phyloP scores from a whole-genome alignment of 495 filamentous ascomycete genomes.

The Melanomma pulvis-pyrius region DNA sequence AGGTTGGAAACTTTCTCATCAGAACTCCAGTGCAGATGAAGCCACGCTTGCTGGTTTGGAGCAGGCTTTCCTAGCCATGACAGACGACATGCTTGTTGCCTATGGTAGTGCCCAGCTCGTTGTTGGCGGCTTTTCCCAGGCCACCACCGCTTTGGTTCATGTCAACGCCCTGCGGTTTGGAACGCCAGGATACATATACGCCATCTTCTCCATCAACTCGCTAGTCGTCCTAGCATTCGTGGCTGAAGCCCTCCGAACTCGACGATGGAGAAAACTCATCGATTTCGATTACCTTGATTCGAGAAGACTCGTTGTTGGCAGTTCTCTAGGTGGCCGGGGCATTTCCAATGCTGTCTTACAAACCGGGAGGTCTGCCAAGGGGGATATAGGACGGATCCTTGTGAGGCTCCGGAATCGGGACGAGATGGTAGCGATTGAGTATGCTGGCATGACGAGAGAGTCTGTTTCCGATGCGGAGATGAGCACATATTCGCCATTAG shows the following conservation, averaged over 20 bases:
- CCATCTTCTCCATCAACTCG: conserved; percentile 35
- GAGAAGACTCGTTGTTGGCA: conserved; percentile 26
- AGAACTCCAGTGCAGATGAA: conserved; percentile 16
- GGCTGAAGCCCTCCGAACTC: conserved; percentile 20
- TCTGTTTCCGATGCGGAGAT: too few relatives aligned
- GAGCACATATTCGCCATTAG: too few relatives aligned
- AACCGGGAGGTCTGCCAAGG: too few relatives aligned
- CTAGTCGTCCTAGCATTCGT: conserved; percentile 19
- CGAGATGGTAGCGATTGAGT: too few relatives aligned
- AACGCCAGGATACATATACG: conserved; percentile 42
- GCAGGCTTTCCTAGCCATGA: conserved; percentile 42
- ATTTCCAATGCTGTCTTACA: conserved; percentile 24
- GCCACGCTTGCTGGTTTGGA: conserved; percentile 41
- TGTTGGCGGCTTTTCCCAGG: conserved; percentile 30
- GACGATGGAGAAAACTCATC: conserved; percentile 21
- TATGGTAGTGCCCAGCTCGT: conserved; percentile 46
- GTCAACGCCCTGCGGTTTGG: conserved; percentile 39
- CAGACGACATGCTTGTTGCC: conserved; percentile 45
- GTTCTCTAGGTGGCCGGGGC: conserved; percentile 14
- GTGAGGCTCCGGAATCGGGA: too few relatives aligned
- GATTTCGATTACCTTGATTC: conserved; percentile 33
- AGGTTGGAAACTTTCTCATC: conserved; percentile 25
- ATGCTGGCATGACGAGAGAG: too few relatives aligned
- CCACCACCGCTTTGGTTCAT: conserved; percentile 18
- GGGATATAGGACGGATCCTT: too few relatives aligned